Conservation (phyloP, 2,329 filamentous ascomycete genomes). For the Fusarium goolgardi region DNA sequence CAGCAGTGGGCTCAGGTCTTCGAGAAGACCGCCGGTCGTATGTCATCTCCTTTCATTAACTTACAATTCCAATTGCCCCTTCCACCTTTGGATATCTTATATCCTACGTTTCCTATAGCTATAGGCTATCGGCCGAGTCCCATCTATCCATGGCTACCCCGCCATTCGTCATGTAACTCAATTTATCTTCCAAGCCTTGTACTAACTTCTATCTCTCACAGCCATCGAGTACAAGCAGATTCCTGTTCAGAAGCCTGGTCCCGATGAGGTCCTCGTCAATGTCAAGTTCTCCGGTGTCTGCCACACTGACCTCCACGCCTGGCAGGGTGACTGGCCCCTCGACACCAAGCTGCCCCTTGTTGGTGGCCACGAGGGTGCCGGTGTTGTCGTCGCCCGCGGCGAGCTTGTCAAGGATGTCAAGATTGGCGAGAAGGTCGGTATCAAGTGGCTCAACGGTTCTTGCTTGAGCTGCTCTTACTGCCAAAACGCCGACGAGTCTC, state of each 20-base stretch:
- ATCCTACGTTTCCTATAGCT: slow-evolving; percentile 1
- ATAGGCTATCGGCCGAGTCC: slow-evolving; percentile 24
- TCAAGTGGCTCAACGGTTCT: slow-evolving; percentile 94
- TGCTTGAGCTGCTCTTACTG: slow-evolving; percentile 89
- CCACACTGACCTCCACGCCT: slow-evolving; percentile 84
- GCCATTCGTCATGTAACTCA: slow-evolving; percentile 25
- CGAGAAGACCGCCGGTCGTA: slow-evolving; percentile 80
- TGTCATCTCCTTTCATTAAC: slow-evolving; percentile 47
- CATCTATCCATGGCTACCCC: slow-evolving; percentile 30
- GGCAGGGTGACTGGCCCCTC: slow-evolving; percentile 92
- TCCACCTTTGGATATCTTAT: slow-evolving; percentile 21
- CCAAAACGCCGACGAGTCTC: slow-evolving; percentile 81
- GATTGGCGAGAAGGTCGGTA: slow-evolving; percentile 85
- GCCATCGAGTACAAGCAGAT: slow-evolving; percentile 82
- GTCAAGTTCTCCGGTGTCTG: slow-evolving; percentile 92
- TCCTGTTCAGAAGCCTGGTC: slow-evolving; percentile 80
- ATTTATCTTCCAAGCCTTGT: slow-evolving; percentile 7
- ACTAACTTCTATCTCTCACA: slow-evolving; percentile 48
- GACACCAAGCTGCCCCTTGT: slow-evolving; percentile 85
- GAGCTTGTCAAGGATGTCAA: slow-evolving; percentile 80
- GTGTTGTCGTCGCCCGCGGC: slow-evolving; percentile 83
- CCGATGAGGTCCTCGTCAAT: slow-evolving; percentile 92
- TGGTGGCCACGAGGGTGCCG: slow-evolving; percentile 83
- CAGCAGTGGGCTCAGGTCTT: slow-evolving; percentile 94
- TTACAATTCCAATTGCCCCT: slow-evolving; percentile 18